Base-by-base conservation (phyloP, 345 rosid genomes). In the Gossypium stocksii region DNA sequence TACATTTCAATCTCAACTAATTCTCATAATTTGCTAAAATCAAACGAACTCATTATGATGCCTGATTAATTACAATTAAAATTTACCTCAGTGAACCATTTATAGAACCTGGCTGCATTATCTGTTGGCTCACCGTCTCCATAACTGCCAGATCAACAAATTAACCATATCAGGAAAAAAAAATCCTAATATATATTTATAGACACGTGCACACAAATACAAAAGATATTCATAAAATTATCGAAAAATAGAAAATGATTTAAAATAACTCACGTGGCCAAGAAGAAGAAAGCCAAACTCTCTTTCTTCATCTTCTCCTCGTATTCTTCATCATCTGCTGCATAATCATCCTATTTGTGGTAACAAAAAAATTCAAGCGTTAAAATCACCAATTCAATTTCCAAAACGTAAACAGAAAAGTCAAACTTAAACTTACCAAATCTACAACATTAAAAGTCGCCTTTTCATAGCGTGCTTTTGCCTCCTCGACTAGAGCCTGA, bases 91-190 rank as follows among this genome's bases (percentile, higher is more conserved):
- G 88, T 85, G 72, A 96, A 90, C 99, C 99, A 96, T 85, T 96
- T 96, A 78, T 88, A 91, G 87, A 96, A 96, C 86, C 97, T 91
- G 3, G 99, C 99, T 1, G 99, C 99, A 75, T 96, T 96, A 43
- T 96, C 99, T 0, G 99, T 96, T 11, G 99, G 99, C 80, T 96
- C 99, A 49, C 99, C 99, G 75, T 96, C 99, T 84, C 99, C 99
- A 67, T 96, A 96, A 74, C 99, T 96, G 72, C 74, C 80, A 12
- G 19, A 57, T 76, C 70, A 34, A 49, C 48, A 17, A 20, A 45
- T 74, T 71, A 78, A 72, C 64, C 41, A 68, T 17, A 76, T 74
- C 49, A 80, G 58, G 11, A 53, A 59, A 46, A 15, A 5, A 44
- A 41, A 45, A 3, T 46, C 12, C 27, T 13, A 14, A 15, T 3